Conservation (phyloP, 2,329 filamentous ascomycete species). For the Metarhizium humberi region DNA sequence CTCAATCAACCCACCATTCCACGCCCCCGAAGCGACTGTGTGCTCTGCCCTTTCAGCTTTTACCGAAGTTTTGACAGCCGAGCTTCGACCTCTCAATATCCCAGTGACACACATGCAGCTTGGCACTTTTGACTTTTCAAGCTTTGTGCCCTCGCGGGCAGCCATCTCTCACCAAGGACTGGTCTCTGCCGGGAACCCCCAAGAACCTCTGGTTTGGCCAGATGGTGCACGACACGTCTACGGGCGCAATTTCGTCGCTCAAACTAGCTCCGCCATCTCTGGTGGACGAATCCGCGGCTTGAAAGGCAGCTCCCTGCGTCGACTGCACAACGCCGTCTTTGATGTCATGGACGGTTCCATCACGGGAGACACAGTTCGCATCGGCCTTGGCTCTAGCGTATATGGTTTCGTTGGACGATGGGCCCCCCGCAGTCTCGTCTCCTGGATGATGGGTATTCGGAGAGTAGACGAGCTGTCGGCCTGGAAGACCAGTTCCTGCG, state of each 20-base stretch:
- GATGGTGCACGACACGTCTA: slow-evolving; percentile 51
- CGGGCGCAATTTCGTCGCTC: slow-evolving; percentile 49
- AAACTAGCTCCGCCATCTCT: slow-evolving; percentile 45
- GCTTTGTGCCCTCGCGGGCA: slow-evolving; percentile 43
- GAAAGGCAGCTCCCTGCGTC: slow-evolving; percentile 62
- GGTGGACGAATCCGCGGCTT: slow-evolving; percentile 48
- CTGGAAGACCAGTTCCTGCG: slow-evolving; percentile 38
- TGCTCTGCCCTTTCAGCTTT: slow-evolving; percentile 82
- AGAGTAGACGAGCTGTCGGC: slow-evolving; percentile 47
- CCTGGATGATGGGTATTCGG: slow-evolving; percentile 84
- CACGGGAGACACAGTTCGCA: slow-evolving; percentile 56
- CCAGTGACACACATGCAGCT: slow-evolving; percentile 82
- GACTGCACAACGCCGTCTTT: slow-evolving; percentile 80
- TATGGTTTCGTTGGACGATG: slow-evolving; percentile 81
- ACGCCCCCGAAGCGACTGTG: slow-evolving; percentile 79
- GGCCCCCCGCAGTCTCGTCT: slow-evolving; percentile 69
- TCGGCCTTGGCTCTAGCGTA: slow-evolving; percentile 74
- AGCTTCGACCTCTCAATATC: slow-evolving; percentile 67
- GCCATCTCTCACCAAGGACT: slow-evolving; percentile 22
- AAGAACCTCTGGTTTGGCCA: slow-evolving; percentile 52
- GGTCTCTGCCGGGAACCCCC: slow-evolving; percentile 32
- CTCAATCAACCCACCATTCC: slow-evolving; percentile 70
- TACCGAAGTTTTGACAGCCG: slow-evolving; percentile 67
- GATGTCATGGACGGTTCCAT: slow-evolving; percentile 69
- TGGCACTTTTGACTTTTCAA: slow-evolving; percentile 78